A percentile compares a stretch with the other conserved stretches of the same genome.
phyloP scores from a whole-genome alignment of 129 eudicot species.

The Solidago caesia region DNA sequence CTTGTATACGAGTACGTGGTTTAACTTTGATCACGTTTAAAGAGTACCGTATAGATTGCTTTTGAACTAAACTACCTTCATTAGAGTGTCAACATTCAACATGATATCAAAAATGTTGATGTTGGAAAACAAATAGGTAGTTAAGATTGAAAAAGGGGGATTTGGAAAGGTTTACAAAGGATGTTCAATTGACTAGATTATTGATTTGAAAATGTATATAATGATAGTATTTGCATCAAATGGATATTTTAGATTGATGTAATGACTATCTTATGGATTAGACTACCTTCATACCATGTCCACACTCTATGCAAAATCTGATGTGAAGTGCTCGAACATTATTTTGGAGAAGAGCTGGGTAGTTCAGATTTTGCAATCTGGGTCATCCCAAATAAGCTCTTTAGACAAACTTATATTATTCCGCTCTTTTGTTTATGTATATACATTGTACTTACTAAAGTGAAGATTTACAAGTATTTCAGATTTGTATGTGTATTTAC shows the following conservation, averaged over 20 bases:
- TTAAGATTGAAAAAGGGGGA: not conserved
- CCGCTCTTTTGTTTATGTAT: too few relatives aligned
- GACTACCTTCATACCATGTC: slow-evolving; percentile 8
- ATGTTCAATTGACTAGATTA: not conserved
- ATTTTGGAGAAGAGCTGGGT: not conserved
- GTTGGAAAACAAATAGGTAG: too few relatives aligned
- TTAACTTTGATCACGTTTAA: too few relatives aligned
- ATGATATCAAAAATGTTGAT: too few relatives aligned
- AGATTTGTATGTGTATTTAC: too few relatives aligned
- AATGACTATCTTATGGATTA: not conserved
- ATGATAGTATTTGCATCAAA: not conserved
- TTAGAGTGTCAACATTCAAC: too few relatives aligned
- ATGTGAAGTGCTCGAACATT: not conserved
- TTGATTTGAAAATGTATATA: not conserved
- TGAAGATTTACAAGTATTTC: too few relatives aligned
- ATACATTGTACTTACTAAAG: too few relatives aligned
- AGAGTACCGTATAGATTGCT: too few relatives aligned
- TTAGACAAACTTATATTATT: not conserved
- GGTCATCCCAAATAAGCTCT: not conserved
- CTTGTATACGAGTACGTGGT: too few relatives aligned
- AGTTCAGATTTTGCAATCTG: not conserved
- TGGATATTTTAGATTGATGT: not conserved
- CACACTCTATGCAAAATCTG: not conserved
- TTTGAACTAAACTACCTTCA: too few relatives aligned
- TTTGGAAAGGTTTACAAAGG: not conserved